phyloP scores from a whole-genome alignment of 2,329 filamentous ascomycete species.

The Colletotrichum sp. region DNA sequence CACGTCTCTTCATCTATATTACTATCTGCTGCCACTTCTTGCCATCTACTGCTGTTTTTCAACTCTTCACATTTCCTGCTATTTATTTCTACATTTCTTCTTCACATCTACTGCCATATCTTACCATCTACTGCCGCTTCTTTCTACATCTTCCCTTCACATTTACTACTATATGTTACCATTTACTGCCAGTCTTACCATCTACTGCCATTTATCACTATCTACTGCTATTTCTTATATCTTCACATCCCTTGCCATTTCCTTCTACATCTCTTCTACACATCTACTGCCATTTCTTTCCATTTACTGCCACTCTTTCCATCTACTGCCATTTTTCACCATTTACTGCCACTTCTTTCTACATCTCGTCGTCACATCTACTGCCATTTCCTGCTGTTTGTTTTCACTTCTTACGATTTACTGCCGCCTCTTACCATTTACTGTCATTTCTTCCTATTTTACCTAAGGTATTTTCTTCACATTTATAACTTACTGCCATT shows the following conservation, averaged over 20 bases:
- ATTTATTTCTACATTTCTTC: neutral
- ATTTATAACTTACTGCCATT: neutral
- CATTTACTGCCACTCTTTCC: neutral
- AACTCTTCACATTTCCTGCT: neutral
- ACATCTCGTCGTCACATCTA: neutral
- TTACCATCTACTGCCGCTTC: neutral
- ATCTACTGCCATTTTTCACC: neutral
- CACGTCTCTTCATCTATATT: neutral
- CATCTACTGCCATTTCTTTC: neutral
- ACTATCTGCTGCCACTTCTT: neutral
- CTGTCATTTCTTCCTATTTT: too few relatives aligned
- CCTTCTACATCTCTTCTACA: neutral
- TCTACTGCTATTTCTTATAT: neutral
- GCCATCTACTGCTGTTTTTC: neutral
- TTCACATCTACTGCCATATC: neutral
- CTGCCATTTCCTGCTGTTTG: neutral
- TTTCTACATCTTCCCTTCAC: neutral
- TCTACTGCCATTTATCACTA: neutral
- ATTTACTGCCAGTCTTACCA: neutral
- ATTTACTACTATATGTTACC: neutral
- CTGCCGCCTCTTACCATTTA: too few relatives aligned
- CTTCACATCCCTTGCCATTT: too few relatives aligned
- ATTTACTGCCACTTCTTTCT: neutral
- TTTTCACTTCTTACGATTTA: too few relatives aligned
- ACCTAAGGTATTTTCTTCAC: neutral